phyloP scores from a whole-genome alignment of 2,329 filamentous ascomycete species.

The Neoascochyta sp. region DNA sequence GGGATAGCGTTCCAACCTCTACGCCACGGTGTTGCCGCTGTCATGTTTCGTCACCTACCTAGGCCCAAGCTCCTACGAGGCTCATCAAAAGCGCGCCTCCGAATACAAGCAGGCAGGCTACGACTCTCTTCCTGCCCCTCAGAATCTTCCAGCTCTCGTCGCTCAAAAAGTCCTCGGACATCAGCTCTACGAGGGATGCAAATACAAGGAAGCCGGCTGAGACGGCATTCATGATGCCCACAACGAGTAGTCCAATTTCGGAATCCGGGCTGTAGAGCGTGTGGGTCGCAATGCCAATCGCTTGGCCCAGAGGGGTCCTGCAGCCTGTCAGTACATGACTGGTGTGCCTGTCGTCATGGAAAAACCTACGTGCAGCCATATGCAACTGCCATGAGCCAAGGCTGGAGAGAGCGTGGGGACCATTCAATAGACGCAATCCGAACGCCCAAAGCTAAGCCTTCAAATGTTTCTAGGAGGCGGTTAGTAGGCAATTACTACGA shows the following conservation, averaged over 20 bases:
- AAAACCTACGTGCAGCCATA: conserved; percentile 57
- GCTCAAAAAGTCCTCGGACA: conserved; percentile 78
- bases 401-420: conserved; percentile 30
- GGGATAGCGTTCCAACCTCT: no score
- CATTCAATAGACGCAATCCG: conserved; percentile 74
- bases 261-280: conserved; percentile 76
- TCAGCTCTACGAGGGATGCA: conserved; percentile 76
- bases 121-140: conserved; percentile 57
- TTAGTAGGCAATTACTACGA: neutral
- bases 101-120: conserved; percentile 62
- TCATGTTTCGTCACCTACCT: no score
- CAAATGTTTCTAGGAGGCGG: conserved; percentile 62
- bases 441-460: conserved; percentile 79
- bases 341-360: no score
- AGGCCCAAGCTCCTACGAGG: conserved; percentile 69
- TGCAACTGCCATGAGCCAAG: conserved; percentile 72
- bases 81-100: conserved; percentile 67
- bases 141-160: conserved; percentile 70
- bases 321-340: no score
- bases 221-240: conserved; percentile 84
- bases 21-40: no score
- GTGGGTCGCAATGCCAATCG: conserved; percentile 74
- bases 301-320: conserved; percentile 73
- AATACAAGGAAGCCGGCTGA: conserved; percentile 77
- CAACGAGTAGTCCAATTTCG: conserved; percentile 71